phyloP scores from a whole-genome alignment of 1,284 basidiomycete genomes.

The Fomitiporia mediterranea region DNA sequence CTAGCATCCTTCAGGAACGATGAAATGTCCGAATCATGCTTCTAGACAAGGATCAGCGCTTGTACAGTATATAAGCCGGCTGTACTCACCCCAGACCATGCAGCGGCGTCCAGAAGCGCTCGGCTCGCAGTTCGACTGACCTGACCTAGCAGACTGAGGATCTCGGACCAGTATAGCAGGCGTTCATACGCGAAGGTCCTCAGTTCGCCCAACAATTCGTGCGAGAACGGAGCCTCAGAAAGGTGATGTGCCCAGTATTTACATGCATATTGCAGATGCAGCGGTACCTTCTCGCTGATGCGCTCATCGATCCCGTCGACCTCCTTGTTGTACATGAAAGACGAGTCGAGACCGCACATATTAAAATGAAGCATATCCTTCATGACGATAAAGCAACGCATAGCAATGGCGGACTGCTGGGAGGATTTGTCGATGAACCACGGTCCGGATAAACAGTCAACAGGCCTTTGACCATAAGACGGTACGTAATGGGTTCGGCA shows the following conservation, averaged over 20 bases:
- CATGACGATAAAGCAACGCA: neutral
- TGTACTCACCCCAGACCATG: neutral
- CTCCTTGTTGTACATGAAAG: no score
- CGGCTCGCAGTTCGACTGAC: slow-evolving; percentile 1
- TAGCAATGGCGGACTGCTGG: neutral
- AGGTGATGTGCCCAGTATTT: no score
- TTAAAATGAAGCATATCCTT: neutral
- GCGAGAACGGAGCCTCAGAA: neutral
- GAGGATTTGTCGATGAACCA: slow-evolving; percentile 6
- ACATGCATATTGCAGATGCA: no score
- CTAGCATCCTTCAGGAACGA: neutral
- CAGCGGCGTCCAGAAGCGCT: neutral
- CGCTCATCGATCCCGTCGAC: no score
- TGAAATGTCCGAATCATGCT: neutral
- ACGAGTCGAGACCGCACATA: no score
- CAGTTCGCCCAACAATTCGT: neutral
- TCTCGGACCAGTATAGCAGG: slow-evolving; percentile 11
- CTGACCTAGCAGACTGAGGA: slow-evolving; percentile 24
- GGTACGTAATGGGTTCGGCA: no score
- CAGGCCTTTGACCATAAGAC: no score
- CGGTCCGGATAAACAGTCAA: neutral
- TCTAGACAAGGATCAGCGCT: neutral
- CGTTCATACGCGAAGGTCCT: slow-evolving; percentile 21
- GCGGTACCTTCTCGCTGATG: no score
- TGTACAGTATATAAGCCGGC: neutral